Conservation (phyloP, 2,329 filamentous ascomycete species). For the Triangularia setosa region DNA sequence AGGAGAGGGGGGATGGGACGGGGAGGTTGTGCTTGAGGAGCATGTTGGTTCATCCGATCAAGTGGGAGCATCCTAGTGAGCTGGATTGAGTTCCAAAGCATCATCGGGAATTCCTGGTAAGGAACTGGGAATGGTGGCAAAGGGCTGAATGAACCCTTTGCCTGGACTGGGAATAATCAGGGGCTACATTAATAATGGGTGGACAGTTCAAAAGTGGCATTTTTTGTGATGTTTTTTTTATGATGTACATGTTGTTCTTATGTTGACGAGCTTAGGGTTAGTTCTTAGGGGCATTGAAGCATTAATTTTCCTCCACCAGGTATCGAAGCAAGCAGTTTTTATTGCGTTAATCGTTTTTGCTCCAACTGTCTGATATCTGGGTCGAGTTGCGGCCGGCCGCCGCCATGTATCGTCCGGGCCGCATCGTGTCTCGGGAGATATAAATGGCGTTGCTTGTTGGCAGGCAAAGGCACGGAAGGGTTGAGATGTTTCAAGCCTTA, state of each 20-base stretch:
- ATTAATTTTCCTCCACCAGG: neutral
- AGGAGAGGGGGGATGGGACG: slow-evolving; percentile 40
- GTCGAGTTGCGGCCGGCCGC: neutral
- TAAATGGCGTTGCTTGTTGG: neutral
- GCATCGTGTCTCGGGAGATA: neutral
- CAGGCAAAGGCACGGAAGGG: neutral
- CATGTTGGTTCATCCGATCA: slow-evolving; percentile 79
- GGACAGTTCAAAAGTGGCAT: neutral
- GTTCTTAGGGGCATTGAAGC: neutral
- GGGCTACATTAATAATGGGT: neutral
- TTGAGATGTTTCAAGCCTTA: neutral
- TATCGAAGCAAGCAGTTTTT: neutral
- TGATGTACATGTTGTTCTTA: neutral
- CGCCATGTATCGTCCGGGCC: neutral
- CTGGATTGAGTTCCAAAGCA: slow-evolving; percentile 1
- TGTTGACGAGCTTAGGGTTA: neutral
- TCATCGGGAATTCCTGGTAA: neutral
- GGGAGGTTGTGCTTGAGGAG: slow-evolving; percentile 76
- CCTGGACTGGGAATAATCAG: neutral
- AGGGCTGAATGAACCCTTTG: neutral
- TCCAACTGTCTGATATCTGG: neutral
- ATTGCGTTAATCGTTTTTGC: too few species aligned
- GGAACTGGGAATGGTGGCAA: neutral
- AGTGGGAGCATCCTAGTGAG: slow-evolving; percentile 56
- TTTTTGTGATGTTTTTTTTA: neutral